A percentile compares a stretch with the other conserved stretches of the same genome.
phyloP scores from a whole-genome alignment of 345 rosid species.

The Aquilaria yunnanensis region DNA sequence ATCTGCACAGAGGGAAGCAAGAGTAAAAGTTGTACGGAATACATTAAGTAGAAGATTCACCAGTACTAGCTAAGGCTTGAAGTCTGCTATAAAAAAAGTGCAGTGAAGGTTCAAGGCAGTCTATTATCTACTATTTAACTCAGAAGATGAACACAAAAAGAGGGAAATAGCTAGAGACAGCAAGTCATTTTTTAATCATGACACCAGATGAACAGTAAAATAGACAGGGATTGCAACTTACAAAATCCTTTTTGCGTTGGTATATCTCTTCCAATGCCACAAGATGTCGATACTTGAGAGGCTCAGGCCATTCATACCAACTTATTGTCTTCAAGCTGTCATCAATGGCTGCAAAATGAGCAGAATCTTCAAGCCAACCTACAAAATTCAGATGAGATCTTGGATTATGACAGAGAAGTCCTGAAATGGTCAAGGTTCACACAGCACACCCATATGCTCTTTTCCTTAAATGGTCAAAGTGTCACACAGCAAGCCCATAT shows the following conservation, averaged over 20 bases:
- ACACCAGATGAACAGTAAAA: conserved; percentile 6
- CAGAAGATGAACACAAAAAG: too few species aligned
- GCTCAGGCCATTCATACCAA: conserved; percentile 92
- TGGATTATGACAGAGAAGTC: too few species aligned
- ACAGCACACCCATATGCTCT: too few species aligned
- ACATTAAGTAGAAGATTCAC: too few species aligned
- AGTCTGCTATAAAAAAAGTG: too few species aligned
- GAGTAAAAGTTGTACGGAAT: conserved; percentile 11
- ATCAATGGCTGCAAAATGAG: conserved; percentile 92
- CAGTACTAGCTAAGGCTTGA: too few species aligned
- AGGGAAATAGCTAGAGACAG: too few species aligned
- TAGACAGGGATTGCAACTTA: conserved; percentile 32
- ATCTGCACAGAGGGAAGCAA: conserved; percentile 44
- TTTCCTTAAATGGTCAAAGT: too few species aligned
- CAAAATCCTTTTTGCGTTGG: conserved; percentile 70
- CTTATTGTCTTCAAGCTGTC: conserved; percentile 43
- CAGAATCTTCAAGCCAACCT: conserved; percentile 99
- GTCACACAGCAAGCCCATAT: too few species aligned
- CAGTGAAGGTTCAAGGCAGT: too few species aligned
- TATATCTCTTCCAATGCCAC: conserved; percentile 81
- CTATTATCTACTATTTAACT: too few species aligned
- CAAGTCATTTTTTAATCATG: conserved; percentile 1
- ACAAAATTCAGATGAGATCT: conserved; percentile 11
- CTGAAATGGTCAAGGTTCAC: too few species aligned
- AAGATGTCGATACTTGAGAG: conserved; percentile 74